Base-by-base conservation (phyloP, 371 early-diverging fungal species). In the Blakeslea trispora region DNA sequence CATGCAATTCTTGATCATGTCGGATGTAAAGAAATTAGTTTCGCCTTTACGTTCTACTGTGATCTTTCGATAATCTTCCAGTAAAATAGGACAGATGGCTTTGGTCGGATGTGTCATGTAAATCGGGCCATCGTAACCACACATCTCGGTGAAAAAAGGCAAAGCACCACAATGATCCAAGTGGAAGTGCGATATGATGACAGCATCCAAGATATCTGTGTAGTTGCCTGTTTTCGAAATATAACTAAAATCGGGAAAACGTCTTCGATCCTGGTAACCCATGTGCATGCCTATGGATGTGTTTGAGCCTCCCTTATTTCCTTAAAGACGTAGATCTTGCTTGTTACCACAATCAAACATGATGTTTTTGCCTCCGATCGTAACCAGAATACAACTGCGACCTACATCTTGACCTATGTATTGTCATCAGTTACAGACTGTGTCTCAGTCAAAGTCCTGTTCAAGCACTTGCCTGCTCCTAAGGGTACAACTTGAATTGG, bases 331-430 rank as follows among this genome's bases (percentile, higher is more conserved):
- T n/a, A n/a, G n/a, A n/a, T n/a, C n/a, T n/a, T n/a, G n/a, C n/a
- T n/a, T n/a, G n/a, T n/a, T 70, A 72, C 79, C 98, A 71, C 99
- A 98, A 78, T 98, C 99, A 67, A 98, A 89, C 96, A 98, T 96
- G 28, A 98, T 91, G 49, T 90, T 95, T 68, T 90, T 91, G 34
- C 88, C 89, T 43, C 93, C 89, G 32, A 97, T 81, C 5, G 91
- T 87, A 46, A 93, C 90, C 34, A 98, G 73, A 63, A 98, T 87
- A 56, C 98, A 98, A 44, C 92, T 91, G 69, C 94, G 77, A 9
- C 99, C 99, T 13, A 98, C 96, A 69, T 98, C 99, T 66, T 81
- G 90, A 23, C 86, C 79, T 78, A 53, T n/a, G 11, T 2, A 2
- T 37, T 44, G 37, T 2, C n/a, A 24, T 22, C 32, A 43, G 24